Base-by-base conservation (phyloP, 345 rosid species). In the Hibiscus tridactylites region DNA sequence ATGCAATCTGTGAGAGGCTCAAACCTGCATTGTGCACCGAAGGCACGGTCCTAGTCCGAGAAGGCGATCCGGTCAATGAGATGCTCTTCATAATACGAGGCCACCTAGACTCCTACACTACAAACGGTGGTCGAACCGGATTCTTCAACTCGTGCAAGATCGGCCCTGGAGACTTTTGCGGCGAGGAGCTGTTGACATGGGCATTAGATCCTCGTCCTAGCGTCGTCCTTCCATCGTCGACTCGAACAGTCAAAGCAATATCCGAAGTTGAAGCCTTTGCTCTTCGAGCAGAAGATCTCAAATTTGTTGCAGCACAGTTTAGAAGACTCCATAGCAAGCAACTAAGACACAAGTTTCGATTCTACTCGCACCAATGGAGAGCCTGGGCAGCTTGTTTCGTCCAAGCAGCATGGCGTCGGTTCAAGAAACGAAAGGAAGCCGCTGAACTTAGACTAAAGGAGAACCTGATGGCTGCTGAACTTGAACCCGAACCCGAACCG, bases 81-180 rank as follows among this genome's bases (percentile, higher is more conserved):
- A 94, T 91, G 98, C 83, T 90, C 26, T 94, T 94, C 83, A 88
- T 94, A 65, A 91, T 90, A 64, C 81, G 97, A 26, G 98, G 96
- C 70, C 85, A 85, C 75, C 83, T 94, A 4, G 93, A 94, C 78
- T 94, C 98, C 2, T 81, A 87, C 91, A 91, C 96, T 37, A 91
- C 97, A 3, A 88, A 94, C 13, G 97, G 98, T n/a, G 98, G 93
- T 37, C 81, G 97, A 1, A 86, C 83, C 0, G 97, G 96, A 1
- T 94, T 94, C 79, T 91, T 91, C 81, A 94, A 91, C 66, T 86
- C 98, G 0, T 91, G 92, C 79, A 74, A 77, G 12, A 85, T 90
- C 0, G 96, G 96, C 28, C 96, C 95, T 0, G 96, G 98, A 0
- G 95, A 94, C 63, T 94, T 94, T 73, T 91, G 96, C 0, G 97